Evolutionary conservation across 2,329 filamentous ascomycete species (phyloP), one percentile per base, ranked within the genome.

Genomic region (Biscogniauxia sp.): DNA sequence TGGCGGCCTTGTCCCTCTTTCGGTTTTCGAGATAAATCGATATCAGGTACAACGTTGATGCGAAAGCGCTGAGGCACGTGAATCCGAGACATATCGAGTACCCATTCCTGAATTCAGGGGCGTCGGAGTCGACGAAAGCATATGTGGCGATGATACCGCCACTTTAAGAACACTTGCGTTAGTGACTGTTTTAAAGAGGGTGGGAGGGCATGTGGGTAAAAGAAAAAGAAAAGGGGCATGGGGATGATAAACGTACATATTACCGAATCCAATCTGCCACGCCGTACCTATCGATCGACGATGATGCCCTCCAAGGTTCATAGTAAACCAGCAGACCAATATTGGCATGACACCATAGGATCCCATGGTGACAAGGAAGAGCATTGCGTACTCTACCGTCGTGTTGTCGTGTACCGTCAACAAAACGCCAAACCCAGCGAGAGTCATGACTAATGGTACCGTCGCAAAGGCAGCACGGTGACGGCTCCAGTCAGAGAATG

Each of bases 321-420:
- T 92, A 68, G 88, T 89, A 74, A 89, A 93, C 90, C 90, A 93
- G 73, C 89, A 93, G 7, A 93, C 84, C 51, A 93, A 86, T 28
- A 97, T 88, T 0, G 94, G 93, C 89, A 97, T 93, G n/a, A 93
- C 91, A 0, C 87, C 88, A 76, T 96, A 97, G 0, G 85, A 84
- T 55, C 92, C 92, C 78, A 88, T 88, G 1, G 91, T 89, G 55
- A 96, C 86, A 32, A 97, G 79, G 79, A 96, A 96, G 0, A 97
- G 82, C 0, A 89, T 91, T 0, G 81, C 89, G 69, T 97, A 97
- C 73, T 95, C 84, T 6, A 91, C 76, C 13, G 82, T 64, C 0
- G 78, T 79, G 72, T 92, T 84, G 71, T 90, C 76, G 73, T 94
- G 89, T 5, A 94, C 84, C 11, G 80, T 78, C 54, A 96, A 78